A percentile compares a stretch with the other conserved stretches of the same genome.
These are phyloP conservation scores for Saksenaea vasiformis DNA, from an alignment of 371 early-diverging fungal genomes.

Conservation along the genomic window DNA sequence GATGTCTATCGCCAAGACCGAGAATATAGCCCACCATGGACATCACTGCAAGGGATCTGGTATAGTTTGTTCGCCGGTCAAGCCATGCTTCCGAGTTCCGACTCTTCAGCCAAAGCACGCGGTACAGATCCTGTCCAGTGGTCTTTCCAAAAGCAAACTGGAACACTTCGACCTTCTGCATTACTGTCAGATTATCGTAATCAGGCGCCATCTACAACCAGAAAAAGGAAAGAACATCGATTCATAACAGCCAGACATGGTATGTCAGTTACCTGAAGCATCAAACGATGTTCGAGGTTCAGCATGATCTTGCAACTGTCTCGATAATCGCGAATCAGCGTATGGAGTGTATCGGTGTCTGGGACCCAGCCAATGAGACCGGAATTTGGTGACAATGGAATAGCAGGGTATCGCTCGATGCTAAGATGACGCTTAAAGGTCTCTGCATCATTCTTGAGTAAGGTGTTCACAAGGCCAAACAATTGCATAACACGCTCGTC, in stretches of 20 bases:
- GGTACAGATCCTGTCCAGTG: constrained; percentile 93
- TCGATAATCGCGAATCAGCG: constrained; percentile 89
- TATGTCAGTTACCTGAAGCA: constrained; percentile 66
- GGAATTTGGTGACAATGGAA: constrained; percentile 96
- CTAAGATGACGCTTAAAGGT: constrained; percentile 92
- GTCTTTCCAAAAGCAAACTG: constrained; percentile 94
- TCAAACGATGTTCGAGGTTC: constrained; percentile 93
- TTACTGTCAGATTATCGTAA: constrained; percentile 87
- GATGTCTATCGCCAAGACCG: constrained; percentile 98
- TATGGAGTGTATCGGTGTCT: constrained; percentile 92
- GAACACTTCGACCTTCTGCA: constrained; percentile 97
- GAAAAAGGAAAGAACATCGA: not conserved
- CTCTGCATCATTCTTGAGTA: constrained; percentile 86
- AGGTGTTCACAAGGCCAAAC: constrained; percentile 95
- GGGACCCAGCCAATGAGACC: constrained; percentile 98
- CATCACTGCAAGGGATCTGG: constrained; percentile 96
- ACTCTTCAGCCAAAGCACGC: constrained; percentile 95
- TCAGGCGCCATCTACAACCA: constrained; percentile 84
- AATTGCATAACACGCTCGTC: constrained; percentile 99
- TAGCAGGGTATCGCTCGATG: constrained; percentile 92
- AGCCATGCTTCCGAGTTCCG: constrained; percentile 96
- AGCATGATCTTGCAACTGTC: constrained; percentile 85
- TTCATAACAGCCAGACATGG: too few relatives aligned
- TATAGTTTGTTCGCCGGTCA: constrained; percentile 95
- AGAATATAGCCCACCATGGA: constrained; percentile 99